Conservation (phyloP, 106 monocot genomes). For the Alisma plantagoaquatica region DNA sequence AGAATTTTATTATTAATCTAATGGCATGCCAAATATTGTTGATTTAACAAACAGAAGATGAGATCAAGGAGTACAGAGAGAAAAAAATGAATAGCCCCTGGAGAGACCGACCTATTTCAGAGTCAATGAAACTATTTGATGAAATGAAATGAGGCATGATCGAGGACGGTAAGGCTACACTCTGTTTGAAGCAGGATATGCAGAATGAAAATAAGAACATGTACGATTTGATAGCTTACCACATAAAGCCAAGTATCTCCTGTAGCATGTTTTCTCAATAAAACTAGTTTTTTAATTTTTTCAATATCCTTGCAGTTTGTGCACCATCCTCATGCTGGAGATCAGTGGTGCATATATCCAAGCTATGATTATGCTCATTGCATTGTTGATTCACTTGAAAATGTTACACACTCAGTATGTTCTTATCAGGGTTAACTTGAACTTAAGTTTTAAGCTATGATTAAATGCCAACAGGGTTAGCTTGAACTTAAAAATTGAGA, state of each 20-base stretch:
- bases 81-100: conserved; percentile 92
- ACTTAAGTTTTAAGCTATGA: no score
- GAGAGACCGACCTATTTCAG: conserved; percentile 85
- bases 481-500: no score
- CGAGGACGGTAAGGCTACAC: conserved; percentile 92
- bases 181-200: conserved; percentile 95
- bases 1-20: no score
- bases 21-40: no score
- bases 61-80: conserved; percentile 90
- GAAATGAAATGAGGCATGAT: conserved; percentile 86
- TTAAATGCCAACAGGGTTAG: no score
- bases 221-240: conserved; percentile 96
- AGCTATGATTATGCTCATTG: conserved; percentile 98
- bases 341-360: conserved; percentile 98
- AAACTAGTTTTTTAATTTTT: not conserved
- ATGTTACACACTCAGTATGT: conserved; percentile 86
- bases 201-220: conserved; percentile 99
- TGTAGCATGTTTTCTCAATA: not conserved
- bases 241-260: conserved; percentile 60
- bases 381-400: conserved; percentile 98
- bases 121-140: conserved; percentile 80
- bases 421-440: no score
- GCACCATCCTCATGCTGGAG: conserved; percentile 95
- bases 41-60: conserved; percentile 52
- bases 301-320: conserved; percentile 51